phyloP scores from a whole-genome alignment of 768 basidiomycete species.

The Clavulina sp. region DNA sequence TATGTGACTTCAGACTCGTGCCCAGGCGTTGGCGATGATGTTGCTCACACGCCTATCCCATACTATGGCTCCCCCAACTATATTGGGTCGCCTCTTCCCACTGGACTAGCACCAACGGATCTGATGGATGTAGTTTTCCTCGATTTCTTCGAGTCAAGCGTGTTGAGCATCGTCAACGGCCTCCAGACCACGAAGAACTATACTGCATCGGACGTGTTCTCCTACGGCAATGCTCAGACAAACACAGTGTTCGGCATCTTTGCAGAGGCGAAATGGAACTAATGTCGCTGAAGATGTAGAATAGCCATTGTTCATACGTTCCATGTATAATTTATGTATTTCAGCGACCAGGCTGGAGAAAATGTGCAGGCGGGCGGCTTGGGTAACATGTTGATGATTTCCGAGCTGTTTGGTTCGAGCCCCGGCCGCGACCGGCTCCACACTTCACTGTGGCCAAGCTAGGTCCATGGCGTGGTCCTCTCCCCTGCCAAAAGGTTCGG shows the following conservation, averaged over 20 bases:
- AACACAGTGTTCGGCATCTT: slow-evolving; percentile 39
- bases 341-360: too few relatives aligned
- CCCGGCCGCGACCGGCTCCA: too few relatives aligned
- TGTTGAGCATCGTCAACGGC: slow-evolving; percentile 31
- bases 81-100: slow-evolving; percentile 37
- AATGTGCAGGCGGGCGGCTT: too few relatives aligned
- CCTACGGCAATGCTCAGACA: slow-evolving; percentile 35
- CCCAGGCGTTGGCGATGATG: slow-evolving; percentile 62
- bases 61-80: slow-evolving; percentile 40
- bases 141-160: slow-evolving; percentile 40
- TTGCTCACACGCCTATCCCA: slow-evolving; percentile 40
- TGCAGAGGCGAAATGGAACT: slow-evolving; percentile 25
- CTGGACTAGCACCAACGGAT: slow-evolving; percentile 27
- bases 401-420: too few relatives aligned
- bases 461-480: too few relatives aligned
- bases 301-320: too few relatives aligned
- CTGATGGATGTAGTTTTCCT: slow-evolving; percentile 61
- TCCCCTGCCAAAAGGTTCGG: too few relatives aligned
- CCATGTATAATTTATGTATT: too few relatives aligned
- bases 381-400: too few relatives aligned
- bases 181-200: slow-evolving; percentile 33
- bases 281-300: not conserved
- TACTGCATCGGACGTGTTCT: slow-evolving; percentile 31
- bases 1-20: slow-evolving; percentile 66
- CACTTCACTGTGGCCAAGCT: too few relatives aligned